Evolutionary conservation across 805 yeast species (phyloP).

Genomic region (Starmera quercuum): DNA sequence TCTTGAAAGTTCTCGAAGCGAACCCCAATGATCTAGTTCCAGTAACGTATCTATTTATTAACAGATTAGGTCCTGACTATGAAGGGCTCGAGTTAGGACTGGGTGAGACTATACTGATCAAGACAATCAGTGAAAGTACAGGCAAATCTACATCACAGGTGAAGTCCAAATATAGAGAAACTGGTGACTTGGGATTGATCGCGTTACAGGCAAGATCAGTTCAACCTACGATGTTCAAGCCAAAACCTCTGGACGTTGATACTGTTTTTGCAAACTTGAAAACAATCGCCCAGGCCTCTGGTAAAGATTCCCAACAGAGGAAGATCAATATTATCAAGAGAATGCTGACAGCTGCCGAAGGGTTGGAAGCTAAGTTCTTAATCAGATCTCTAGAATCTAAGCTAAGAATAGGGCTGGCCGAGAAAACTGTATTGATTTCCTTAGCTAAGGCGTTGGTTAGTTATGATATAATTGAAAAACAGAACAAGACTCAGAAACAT

Average conservation of each 20-base stretch:
- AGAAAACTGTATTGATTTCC: constrained; percentile 79
- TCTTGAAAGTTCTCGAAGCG: constrained; percentile 50
- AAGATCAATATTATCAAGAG: constrained; percentile 76
- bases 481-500: constrained; percentile 18
- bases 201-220: constrained; percentile 77
- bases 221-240: constrained; percentile 92
- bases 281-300: constrained; percentile 70
- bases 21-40: constrained; percentile 51
- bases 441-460: constrained; percentile 75
- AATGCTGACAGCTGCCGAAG: constrained; percentile 79
- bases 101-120: constrained; percentile 83
- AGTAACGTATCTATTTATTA: constrained; percentile 79
- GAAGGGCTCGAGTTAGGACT: constrained; percentile 90
- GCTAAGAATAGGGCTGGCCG: constrained; percentile 88
- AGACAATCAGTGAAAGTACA: constrained; percentile 84
- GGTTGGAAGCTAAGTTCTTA: constrained; percentile 82
- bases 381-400: constrained; percentile 91
- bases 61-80: constrained; percentile 90
- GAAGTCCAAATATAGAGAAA: constrained; percentile 64
- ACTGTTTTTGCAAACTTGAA: constrained; percentile 68
- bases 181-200: constrained; percentile 87
- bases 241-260: constrained; percentile 67
- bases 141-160: constrained; percentile 71
- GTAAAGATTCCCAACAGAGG: constrained; percentile 71
- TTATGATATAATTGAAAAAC: constrained; percentile 39